phyloP scores from a whole-genome alignment of 129 eudicot genomes.

The Tagetes patula region DNA sequence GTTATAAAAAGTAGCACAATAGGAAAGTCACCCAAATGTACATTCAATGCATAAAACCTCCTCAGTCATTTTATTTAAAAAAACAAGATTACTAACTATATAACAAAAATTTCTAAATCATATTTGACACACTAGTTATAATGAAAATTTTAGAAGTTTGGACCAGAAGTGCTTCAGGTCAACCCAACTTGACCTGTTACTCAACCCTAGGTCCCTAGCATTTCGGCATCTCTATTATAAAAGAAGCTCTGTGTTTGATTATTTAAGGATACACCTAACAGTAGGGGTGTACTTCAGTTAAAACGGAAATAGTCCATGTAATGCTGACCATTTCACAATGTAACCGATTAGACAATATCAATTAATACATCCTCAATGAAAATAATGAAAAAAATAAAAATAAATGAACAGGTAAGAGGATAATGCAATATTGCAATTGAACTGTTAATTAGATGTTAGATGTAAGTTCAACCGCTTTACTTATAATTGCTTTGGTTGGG shows the following conservation, averaged over 20 bases:
- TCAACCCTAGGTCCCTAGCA: background rate
- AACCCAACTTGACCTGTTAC: background rate
- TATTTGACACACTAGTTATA: background rate
- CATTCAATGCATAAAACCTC: background rate
- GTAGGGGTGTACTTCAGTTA: background rate
- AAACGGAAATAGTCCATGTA: background rate
- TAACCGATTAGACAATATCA: background rate
- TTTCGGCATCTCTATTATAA: background rate
- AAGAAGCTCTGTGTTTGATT: background rate
- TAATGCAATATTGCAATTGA: background rate
- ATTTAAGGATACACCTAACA: background rate
- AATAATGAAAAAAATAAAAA: background rate
- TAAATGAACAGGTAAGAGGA: background rate
- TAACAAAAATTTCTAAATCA: background rate
- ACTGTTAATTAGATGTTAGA: background rate
- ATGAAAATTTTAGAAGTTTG: background rate
- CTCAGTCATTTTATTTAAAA: background rate
- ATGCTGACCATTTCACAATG: background rate
- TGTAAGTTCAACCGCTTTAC: background rate
- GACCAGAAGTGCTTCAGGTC: background rate
- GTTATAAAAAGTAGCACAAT: background rate
- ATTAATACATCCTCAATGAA: background rate
- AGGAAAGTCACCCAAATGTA: constrained; percentile 10
- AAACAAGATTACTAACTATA: background rate
- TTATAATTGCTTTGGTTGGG: background rate